These are phyloP conservation scores for Aspergillus pseudoglaucus DNA, from an alignment of 2,329 filamentous ascomycete species.

Conservation along the genomic window DNA sequence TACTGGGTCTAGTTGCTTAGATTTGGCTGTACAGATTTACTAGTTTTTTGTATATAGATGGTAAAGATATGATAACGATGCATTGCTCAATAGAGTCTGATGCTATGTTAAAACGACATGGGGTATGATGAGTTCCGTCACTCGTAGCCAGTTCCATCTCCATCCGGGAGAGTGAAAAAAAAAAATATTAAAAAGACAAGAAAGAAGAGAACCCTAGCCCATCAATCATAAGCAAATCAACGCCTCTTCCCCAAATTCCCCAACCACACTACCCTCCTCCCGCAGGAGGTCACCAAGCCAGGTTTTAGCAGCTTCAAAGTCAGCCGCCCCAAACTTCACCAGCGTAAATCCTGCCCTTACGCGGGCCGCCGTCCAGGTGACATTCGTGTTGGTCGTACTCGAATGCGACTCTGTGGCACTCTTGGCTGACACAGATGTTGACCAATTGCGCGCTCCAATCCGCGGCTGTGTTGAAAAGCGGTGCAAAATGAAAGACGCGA, in stretches of 20 bases:
- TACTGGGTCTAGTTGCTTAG: not conserved
- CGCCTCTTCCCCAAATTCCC: constrained; percentile 72
- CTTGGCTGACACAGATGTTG: constrained; percentile 19
- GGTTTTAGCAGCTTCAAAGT: constrained; percentile 70
- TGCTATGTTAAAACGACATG: too few species aligned
- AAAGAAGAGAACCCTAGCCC: not conserved
- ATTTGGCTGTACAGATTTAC: not conserved
- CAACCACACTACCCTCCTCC: constrained; percentile 64
- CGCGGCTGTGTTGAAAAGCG: constrained; percentile 74
- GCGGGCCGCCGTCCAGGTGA: constrained; percentile 76
- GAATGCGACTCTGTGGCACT: constrained; percentile 1
- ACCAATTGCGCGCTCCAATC: constrained; percentile 75
- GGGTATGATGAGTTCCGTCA: too few species aligned
- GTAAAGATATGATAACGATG: too few species aligned
- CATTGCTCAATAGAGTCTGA: too few species aligned
- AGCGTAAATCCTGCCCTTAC: constrained; percentile 72
- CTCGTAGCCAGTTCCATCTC: too few species aligned
- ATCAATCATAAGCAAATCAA: constrained; percentile 59
- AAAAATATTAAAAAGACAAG: too few species aligned
- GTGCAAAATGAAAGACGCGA: constrained; percentile 68
- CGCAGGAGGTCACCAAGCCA: constrained; percentile 74
- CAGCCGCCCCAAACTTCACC: constrained; percentile 80
- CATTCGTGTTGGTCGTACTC: constrained; percentile 37
- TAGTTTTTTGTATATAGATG: not conserved
- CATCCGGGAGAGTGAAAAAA: too few species aligned